Percentiles rank a stretch among this genome's conserved stretches.
These are phyloP conservation scores for Corinectria fuckeliana DNA, from an alignment of 2,329 filamentous ascomycete species.

Conservation along the genomic window DNA sequence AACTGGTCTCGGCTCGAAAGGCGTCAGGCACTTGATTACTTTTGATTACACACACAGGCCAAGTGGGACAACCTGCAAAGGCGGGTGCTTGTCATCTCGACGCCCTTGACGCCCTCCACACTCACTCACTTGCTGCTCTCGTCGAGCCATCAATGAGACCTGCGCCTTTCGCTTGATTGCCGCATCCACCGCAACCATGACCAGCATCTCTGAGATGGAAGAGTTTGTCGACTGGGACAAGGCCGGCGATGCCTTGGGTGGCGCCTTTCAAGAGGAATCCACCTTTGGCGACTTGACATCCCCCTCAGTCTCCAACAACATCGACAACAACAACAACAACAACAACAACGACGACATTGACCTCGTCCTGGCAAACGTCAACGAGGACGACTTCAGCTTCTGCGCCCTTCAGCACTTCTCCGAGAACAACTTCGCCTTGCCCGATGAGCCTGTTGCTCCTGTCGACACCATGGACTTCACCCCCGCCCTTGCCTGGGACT, in stretches of 20 bases:
- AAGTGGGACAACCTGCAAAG: constrained; percentile 2
- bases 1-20: constrained; percentile 20
- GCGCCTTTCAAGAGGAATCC: constrained; percentile 42
- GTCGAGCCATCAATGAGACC: too few relatives aligned
- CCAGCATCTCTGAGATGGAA: constrained; percentile 60
- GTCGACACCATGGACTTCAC: constrained; percentile 38
- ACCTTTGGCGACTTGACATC: constrained; percentile 45
- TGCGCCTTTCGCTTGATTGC: constrained; percentile 22
- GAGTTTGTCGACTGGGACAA: constrained; percentile 70
- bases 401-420: constrained; percentile 65
- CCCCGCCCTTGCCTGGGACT: constrained; percentile 45
- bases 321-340: neutral
- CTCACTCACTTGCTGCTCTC: neutral
- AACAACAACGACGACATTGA: constrained; percentile 52
- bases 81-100: constrained; percentile 4
- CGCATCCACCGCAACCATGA: constrained; percentile 39
- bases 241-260: constrained; percentile 48
- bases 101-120: constrained; percentile 28
- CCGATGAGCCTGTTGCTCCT: constrained; percentile 40
- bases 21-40: constrained; percentile 5
- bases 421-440: constrained; percentile 45
- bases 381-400: constrained; percentile 66
- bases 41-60: too few relatives aligned
- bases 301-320: constrained; percentile 32
- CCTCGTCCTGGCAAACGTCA: constrained; percentile 60